Conservation (phyloP, 169 alveolate species). For the Theileria orientalis region DNA sequence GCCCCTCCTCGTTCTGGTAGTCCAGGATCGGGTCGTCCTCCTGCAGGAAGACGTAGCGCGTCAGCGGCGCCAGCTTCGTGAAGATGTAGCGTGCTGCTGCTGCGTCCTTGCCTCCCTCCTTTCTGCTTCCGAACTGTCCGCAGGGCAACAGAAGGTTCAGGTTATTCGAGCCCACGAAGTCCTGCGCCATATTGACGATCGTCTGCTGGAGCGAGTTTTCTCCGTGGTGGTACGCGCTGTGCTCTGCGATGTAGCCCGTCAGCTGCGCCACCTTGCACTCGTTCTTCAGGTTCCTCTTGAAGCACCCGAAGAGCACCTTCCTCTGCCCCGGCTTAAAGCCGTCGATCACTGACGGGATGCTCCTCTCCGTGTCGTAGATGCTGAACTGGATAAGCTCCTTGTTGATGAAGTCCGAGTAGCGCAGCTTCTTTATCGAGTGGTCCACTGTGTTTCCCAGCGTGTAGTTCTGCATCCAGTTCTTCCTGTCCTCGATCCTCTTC, state of each 20-base stretch:
- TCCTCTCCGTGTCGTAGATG: slow-evolving; percentile 94
- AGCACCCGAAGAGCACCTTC: slow-evolving; percentile 95
- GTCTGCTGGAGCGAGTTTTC: slow-evolving; percentile 95
- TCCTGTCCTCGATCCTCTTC: slow-evolving; percentile 96
- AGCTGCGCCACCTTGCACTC: slow-evolving; percentile 95
- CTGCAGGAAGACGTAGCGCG: slow-evolving; percentile 88
- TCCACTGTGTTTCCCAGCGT: slow-evolving; percentile 68
- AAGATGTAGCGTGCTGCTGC: slow-evolving; percentile 92
- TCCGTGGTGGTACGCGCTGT: slow-evolving; percentile 99
- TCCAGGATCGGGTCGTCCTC: slow-evolving; percentile 90
- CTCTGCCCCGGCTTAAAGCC: slow-evolving; percentile 99
- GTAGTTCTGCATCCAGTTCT: slow-evolving; percentile 87
- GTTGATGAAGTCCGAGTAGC: slow-evolving; percentile 94
- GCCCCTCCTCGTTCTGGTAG: slow-evolving; percentile 96
- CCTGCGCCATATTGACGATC: slow-evolving; percentile 98
- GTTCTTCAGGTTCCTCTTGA: slow-evolving; percentile 92
- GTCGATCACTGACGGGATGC: slow-evolving; percentile 96
- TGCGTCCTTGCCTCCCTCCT: slow-evolving; percentile 98
- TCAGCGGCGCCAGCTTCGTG: slow-evolving; percentile 85
- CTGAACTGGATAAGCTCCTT: slow-evolving; percentile 98
- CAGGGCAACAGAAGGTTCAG: slow-evolving; percentile 90
- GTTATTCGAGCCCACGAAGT: slow-evolving; percentile 94
- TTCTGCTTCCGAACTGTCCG: slow-evolving; percentile 99
- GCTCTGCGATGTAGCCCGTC: slow-evolving; percentile 94
- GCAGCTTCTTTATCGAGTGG: slow-evolving; percentile 71